Evolutionary conservation across 257 asterid species (phyloP).

Genomic region (Catharanthus roseus): DNA sequence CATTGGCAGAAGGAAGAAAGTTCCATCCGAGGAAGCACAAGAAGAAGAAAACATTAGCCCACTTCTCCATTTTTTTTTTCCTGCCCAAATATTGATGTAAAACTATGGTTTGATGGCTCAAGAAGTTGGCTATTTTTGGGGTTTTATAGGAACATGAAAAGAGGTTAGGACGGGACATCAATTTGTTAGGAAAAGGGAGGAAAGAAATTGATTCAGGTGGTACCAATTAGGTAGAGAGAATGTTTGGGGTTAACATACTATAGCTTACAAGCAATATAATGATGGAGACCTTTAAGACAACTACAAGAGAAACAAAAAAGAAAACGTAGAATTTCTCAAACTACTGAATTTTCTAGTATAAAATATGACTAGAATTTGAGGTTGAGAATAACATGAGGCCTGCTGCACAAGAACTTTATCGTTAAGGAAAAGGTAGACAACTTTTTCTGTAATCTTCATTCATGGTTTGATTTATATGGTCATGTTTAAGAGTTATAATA

Average conservation of each 20-base stretch:
- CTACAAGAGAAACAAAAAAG: constrained; percentile 9
- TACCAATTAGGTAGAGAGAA: constrained; percentile 18
- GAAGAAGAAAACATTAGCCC: constrained; percentile 4
- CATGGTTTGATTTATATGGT: background rate
- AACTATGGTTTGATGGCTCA: background rate
- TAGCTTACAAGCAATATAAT: constrained; percentile 28
- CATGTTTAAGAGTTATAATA: background rate
- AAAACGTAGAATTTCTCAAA: background rate
- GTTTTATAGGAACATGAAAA: constrained; percentile 13
- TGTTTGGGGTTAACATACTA: constrained; percentile 1
- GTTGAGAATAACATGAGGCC: constrained; percentile 22
- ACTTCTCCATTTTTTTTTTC: constrained; percentile 6
- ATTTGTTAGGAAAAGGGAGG: constrained; percentile 20
- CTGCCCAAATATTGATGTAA: background rate
- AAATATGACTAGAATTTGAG: background rate
- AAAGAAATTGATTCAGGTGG: constrained; percentile 10
- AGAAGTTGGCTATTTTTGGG: background rate
- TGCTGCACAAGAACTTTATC: constrained; percentile 12
- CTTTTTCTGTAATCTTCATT: background rate
- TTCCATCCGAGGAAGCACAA: constrained; percentile 11
- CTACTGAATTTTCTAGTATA: background rate
- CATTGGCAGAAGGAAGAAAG: constrained; percentile 25
- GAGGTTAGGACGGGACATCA: constrained; percentile 5
- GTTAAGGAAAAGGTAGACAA: constrained; percentile 16
- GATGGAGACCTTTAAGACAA: constrained; percentile 20